phyloP scores from a whole-genome alignment of 2,329 filamentous ascomycete species.

The Paracamarosporium sp. region DNA sequence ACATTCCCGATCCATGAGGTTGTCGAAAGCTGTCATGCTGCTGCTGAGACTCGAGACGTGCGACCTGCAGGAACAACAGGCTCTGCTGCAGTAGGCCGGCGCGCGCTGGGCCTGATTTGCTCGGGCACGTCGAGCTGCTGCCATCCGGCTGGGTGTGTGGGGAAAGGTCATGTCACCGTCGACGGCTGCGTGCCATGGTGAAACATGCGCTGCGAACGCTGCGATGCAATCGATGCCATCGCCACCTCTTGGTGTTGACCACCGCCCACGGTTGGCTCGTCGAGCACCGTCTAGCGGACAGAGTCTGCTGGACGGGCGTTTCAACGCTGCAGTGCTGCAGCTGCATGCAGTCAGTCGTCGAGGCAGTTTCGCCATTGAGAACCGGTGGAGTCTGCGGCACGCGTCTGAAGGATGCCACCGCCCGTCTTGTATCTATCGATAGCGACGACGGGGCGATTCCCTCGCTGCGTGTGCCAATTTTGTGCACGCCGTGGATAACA shows the following conservation, averaged over 20 bases:
- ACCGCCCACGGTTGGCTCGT: constrained; percentile 25
- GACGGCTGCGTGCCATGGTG: constrained; percentile 39
- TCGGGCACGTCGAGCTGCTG: constrained; percentile 28
- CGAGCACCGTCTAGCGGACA: constrained; percentile 15
- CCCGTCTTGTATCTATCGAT: constrained; percentile 2
- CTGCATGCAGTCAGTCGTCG: constrained; percentile 20
- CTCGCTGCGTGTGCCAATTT: constrained; percentile 23
- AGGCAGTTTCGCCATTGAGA: constrained; percentile 17
- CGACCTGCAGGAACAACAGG: constrained; percentile 36
- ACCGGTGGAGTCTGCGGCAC: constrained; percentile 3
- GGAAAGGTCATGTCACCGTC: constrained; percentile 20
- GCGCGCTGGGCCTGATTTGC: constrained; percentile 41
- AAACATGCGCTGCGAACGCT: constrained; percentile 34
- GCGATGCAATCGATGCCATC: constrained; percentile 31
- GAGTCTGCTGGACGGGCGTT: constrained; percentile 28
- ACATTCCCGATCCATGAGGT: constrained; percentile 9
- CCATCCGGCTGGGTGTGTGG: constrained; percentile 29
- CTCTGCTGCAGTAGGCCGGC: constrained; percentile 28
- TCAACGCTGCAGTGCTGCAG: constrained; percentile 26
- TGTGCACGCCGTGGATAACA: constrained; percentile 40
- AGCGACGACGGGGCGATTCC: constrained; percentile 14
- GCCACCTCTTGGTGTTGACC: constrained; percentile 20
- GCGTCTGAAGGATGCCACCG: constrained; percentile 4
- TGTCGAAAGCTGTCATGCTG: too few relatives aligned
- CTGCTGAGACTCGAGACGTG: constrained; percentile 11